These are phyloP conservation scores for Backusella sp. DNA, from an alignment of 192 early-diverging fungal species.

Conservation along the genomic window DNA sequence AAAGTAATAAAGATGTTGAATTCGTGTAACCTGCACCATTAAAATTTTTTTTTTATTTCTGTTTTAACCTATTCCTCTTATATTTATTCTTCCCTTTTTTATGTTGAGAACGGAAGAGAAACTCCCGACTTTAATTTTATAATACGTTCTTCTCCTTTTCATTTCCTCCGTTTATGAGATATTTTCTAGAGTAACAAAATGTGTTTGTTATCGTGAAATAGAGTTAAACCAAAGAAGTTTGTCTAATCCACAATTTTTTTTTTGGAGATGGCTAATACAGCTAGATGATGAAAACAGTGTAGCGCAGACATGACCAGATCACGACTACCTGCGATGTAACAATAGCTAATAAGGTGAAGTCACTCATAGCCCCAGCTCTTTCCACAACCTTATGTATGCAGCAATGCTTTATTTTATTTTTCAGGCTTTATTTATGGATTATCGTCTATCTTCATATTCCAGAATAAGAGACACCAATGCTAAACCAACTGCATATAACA, in stretches of 20 bases:
- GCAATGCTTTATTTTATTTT: background rate
- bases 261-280: background rate
- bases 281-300: background rate
- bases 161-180: background rate
- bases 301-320: background rate
- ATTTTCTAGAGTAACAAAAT: slow-evolving; percentile 1
- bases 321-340: background rate
- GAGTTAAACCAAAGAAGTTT: background rate
- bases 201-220: background rate
- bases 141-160: background rate
- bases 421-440: background rate
- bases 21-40: background rate
- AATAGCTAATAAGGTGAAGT: background rate
- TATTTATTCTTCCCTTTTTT: slow-evolving; percentile 9
- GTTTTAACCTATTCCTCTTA: background rate
- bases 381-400: background rate
- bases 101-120: slow-evolving; percentile 2
- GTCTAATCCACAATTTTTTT: background rate
- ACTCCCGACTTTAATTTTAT: background rate
- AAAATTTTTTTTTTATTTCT: background rate
- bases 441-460: background rate
- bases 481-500: background rate
- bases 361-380: background rate
- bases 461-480: background rate
- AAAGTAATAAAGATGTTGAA: slow-evolving; percentile 1